Conservation (phyloP, 176 grass and related monocot species). For the Thinopyrum elongatum region DNA sequence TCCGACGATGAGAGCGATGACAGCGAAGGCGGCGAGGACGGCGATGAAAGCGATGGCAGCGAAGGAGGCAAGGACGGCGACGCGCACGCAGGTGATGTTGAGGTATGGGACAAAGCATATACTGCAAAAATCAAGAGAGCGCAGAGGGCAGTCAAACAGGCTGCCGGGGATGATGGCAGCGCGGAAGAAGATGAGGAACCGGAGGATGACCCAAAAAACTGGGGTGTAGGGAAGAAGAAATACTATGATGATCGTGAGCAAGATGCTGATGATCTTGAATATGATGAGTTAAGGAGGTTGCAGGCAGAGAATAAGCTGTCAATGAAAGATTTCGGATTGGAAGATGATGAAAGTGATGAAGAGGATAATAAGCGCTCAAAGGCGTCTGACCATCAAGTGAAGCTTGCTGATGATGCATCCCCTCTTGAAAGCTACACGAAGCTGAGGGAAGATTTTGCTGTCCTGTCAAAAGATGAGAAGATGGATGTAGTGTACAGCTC, state of each 20-base stretch:
- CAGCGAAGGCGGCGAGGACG: conserved; percentile 36
- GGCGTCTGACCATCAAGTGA: conserved; percentile 36
- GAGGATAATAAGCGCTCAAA: conserved; percentile 40
- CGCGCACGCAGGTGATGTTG: conserved; percentile 23
- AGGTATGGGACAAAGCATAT: conserved; percentile 47
- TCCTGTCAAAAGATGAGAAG: conserved; percentile 67
- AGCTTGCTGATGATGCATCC: conserved; percentile 29
- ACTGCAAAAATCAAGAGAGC: conserved; percentile 84
- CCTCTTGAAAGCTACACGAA: conserved; percentile 34
- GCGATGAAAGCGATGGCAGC: conserved; percentile 47
- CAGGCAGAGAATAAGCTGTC: conserved; percentile 59
- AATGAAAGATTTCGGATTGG: conserved; percentile 81
- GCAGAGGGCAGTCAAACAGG: conserved; percentile 55
- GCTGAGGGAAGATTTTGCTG: conserved; percentile 50
- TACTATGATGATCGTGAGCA: conserved; percentile 70
- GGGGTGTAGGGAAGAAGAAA: conserved; percentile 58
- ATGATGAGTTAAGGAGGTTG: conserved; percentile 49
- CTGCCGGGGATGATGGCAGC: conserved; percentile 78
- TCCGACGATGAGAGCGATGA: conserved; percentile 56
- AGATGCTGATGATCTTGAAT: conserved; percentile 56
- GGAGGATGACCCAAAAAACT: conserved; percentile 34
- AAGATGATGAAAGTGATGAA: conserved; percentile 54
- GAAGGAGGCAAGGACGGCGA: conserved; percentile 39
- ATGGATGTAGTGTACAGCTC: conserved; percentile 57
- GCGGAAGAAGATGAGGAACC: conserved; percentile 73